Evolutionary conservation across 2,329 filamentous ascomycete genomes (phyloP), one percentile per base, ranked within the genome.

Genomic region (Tetracladium maxilliforme): DNA sequence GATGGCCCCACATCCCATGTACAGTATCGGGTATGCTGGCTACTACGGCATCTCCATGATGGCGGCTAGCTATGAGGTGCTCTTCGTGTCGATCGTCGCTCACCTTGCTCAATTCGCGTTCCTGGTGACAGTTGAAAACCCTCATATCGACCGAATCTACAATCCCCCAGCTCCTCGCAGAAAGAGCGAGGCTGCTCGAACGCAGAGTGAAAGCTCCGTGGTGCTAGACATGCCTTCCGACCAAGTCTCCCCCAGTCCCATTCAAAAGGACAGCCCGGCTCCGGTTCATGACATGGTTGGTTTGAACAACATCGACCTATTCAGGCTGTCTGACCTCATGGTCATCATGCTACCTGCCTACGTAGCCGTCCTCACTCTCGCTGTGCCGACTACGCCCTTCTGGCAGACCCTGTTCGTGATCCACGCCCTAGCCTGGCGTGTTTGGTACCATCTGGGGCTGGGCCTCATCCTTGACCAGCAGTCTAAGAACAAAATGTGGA

Each of bases 1-100:
- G 56, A 92, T 98, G 76, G 90, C 90, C 12, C 90, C 90, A 16
- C 90, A 95, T 48, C 87, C 87, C 34, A 95, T 95, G 87, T 95
- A 95, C 56, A 93, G 86, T 28, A 87, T 95, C 42, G 90, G 90
- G 19, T 98, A 98, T 51, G 84, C 83, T 26, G 90, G 90, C 23
- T 98, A 92, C 58, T 98, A 98, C 48, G 90, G 90, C 39, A 94
- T 95, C 45, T 94, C 87, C 31, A 76, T 94, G 58, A 92, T 98
- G 77, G 86, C 84, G 23, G 87, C 87, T 33, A 98, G 90, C 61
- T 95, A 95, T 55, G 84, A 87, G 43, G 87, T 98, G 30, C 67
- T 98, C 24, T 86, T 92, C 61, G 94, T 95, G 49, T 95, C 90
- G 29, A 87, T 98, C 42, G 56, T 92, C 43, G 90, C 87, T 32